Evolutionary conservation across 2,329 filamentous ascomycete genomes (phyloP), one percentile per base, ranked within the genome.

Genomic region (Colletotrichum lentis): DNA sequence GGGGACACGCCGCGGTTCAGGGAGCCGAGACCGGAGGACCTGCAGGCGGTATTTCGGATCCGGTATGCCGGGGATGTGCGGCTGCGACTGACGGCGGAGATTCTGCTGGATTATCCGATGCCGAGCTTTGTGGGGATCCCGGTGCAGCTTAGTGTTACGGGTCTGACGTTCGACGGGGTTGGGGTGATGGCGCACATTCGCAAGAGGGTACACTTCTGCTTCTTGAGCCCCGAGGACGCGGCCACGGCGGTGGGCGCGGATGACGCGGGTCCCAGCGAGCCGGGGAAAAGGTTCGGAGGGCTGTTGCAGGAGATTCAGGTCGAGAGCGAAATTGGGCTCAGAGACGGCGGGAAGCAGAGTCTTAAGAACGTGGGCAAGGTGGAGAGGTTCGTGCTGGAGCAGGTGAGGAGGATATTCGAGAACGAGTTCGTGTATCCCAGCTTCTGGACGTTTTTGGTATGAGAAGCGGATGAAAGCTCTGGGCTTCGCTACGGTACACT

Each of bases 341-440:
- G 94, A 72, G 94, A 96, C 74, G 90, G 91, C 69, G 93, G 93
- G 31, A 97, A 96, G 81, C 95, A 97, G 81, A 96, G 95, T 54
- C 82, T 99, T 69, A 98, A 97, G 84, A 99, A 99, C 77, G 95
- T 99, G 57, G 95, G 96, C 67, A 99, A 99, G 84, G 96, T 99
- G 66, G 96, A 99, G 82, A 91, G 93, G 74, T 99, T 99, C 78
- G 93, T 99, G 64, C 84, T 99, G 68, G 95, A 98, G 78, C 95
- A 98, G 80, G 96, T 99, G 70, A 89, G 95, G 76, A 88, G 94
- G 75, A 98, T 99, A 73, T 98, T 99, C 75, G 96, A 99, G 80
- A 96, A 98, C 77, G 96, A 99, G 78, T 96, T 98, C 81, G 94
- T 98, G 70, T 98, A 97, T 81, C 96, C 96, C 52, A 97, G 94